phyloP scores from a whole-genome alignment of 1,284 basidiomycete genomes.

The Xerocomus cyaneibrunnescens region DNA sequence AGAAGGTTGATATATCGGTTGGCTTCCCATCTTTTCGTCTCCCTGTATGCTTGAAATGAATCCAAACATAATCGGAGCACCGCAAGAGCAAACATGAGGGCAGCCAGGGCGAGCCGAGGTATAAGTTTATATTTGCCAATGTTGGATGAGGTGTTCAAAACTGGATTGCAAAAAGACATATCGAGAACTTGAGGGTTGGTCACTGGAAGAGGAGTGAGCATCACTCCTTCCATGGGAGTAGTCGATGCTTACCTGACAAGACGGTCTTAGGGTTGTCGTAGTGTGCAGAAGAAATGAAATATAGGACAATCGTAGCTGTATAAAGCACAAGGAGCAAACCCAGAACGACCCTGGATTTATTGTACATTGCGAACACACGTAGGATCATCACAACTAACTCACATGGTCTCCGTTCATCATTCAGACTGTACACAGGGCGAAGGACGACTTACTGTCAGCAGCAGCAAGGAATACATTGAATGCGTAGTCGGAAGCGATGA shows the following conservation, averaged over 20 bases:
- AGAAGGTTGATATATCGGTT: conserved; percentile 20
- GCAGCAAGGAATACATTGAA: conserved; percentile 21
- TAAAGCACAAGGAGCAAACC: conserved; percentile 19
- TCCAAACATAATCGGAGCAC: conserved; percentile 15
- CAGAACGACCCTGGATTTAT: conserved; percentile 16
- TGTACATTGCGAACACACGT: conserved; percentile 28
- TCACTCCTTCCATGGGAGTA: background rate
- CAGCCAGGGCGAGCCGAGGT: conserved; percentile 19
- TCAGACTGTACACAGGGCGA: background rate
- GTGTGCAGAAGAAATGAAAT: background rate
- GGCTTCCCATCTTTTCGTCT: conserved; percentile 10
- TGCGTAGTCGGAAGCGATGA: background rate
- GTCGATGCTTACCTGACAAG: conserved; percentile 13
- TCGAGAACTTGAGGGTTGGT: conserved; percentile 6
- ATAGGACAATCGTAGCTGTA: conserved; percentile 8
- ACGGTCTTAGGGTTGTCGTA: conserved; percentile 13
- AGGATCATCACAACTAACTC: conserved; percentile 28
- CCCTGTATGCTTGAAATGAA: conserved; percentile 11
- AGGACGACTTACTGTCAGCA: conserved; percentile 19
- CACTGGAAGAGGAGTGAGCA: conserved; percentile 14
- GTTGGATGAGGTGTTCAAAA: background rate
- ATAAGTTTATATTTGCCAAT: conserved; percentile 16
- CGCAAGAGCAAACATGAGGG: conserved; percentile 17
- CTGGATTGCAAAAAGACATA: conserved; percentile 20
- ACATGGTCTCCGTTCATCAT: background rate